Conservation (phyloP, 805 yeast genomes). For the Sporopachydermia lactativora region DNA sequence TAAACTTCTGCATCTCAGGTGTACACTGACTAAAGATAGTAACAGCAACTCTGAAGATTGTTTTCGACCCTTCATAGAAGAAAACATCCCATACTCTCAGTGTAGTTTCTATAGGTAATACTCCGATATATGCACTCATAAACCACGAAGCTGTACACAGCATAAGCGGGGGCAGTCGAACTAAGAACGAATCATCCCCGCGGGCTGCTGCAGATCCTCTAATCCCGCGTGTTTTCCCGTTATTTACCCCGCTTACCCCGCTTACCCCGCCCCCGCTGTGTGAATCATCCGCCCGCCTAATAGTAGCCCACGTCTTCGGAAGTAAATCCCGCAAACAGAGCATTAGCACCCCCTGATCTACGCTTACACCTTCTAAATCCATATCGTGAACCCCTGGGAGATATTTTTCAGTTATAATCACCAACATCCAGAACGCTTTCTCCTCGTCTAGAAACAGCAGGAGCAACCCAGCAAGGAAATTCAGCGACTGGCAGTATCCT, state of each 20-base stretch:
- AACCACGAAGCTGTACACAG: slow-evolving; percentile 96
- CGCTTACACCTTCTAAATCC: slow-evolving; percentile 83
- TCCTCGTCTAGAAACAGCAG: slow-evolving; percentile 83
- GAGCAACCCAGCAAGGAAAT: slow-evolving; percentile 80
- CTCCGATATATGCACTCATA: slow-evolving; percentile 91
- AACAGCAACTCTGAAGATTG: slow-evolving; percentile 69
- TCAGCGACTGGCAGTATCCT: slow-evolving; percentile 93
- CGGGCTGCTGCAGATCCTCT: slow-evolving; percentile 24
- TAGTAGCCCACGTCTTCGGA: slow-evolving; percentile 63
- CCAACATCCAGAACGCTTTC: slow-evolving; percentile 89
- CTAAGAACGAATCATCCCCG: slow-evolving; percentile 38
- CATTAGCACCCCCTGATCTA: slow-evolving; percentile 91
- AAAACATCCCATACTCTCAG: slow-evolving; percentile 90
- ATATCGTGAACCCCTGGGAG: slow-evolving; percentile 88
- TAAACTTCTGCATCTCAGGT: slow-evolving; percentile 35
- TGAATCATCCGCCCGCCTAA: slow-evolving; percentile 22
- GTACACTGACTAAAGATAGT: slow-evolving; percentile 69
- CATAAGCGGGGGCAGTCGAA: slow-evolving; percentile 78
- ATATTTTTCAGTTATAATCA: slow-evolving; percentile 70
- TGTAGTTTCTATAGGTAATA: slow-evolving; percentile 77
- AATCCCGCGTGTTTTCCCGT: too few species aligned
- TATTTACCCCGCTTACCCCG: too few species aligned
- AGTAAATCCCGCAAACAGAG: slow-evolving; percentile 71
- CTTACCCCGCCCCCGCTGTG: slow-evolving; percentile 19
- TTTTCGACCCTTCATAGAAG: slow-evolving; percentile 83